Evolutionary conservation across 148 eudicot genomes (phyloP), one percentile per base, ranked within the genome.

Genomic region (Vaccinium corymbosum): DNA sequence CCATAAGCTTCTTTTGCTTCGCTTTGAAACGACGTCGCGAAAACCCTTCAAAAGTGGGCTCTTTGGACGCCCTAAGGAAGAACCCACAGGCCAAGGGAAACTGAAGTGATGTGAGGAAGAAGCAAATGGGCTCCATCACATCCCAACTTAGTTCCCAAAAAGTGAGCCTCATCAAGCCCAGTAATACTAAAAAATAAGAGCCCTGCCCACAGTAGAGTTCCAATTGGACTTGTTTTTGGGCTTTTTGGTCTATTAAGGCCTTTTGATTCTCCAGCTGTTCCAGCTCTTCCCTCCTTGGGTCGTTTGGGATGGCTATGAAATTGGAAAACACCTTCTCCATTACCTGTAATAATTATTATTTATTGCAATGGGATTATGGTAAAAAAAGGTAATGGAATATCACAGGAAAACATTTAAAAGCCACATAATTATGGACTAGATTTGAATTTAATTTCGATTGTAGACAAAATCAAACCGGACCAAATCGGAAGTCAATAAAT

Each of bases 101-200:
- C 76, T 92, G 88, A 74, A 89, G 79, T 2, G 96, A 92, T 19
- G 94, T 89, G 56, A 86, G 89, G 79, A 90, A 93, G 87, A 91
- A 93, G 86, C 95, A 93, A 81, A 93, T 91, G 62, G 95, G 95
- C 86, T 93, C 97, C 97, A 93, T 93, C 66, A 93, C 97, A 81
- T 93, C 97, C 97, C 97, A 93, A 56, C 83, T 92, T 0, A 93
- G 88, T 73, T 93, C 97, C 94, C 97, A 93, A 48, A 93, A 93
- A 0, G 97, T 93, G 4, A 93, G 91, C 91, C 97, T 93, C 94
- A 93, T 93, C 68, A 91, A 93, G 80, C 89, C 97, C 88, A 88
- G 38, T 35, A 92, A 91, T 76, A 91, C 94, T 6, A 88, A 51
- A 56, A 85, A 80, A 50, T 91, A 6, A 49, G 89, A 88, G 85